A percentile compares a stretch with the other conserved stretches of the same genome.
These are phyloP conservation scores for Heracleum sosnowskyi DNA, from an alignment of 129 eudicot species.

Conservation along the genomic window DNA sequence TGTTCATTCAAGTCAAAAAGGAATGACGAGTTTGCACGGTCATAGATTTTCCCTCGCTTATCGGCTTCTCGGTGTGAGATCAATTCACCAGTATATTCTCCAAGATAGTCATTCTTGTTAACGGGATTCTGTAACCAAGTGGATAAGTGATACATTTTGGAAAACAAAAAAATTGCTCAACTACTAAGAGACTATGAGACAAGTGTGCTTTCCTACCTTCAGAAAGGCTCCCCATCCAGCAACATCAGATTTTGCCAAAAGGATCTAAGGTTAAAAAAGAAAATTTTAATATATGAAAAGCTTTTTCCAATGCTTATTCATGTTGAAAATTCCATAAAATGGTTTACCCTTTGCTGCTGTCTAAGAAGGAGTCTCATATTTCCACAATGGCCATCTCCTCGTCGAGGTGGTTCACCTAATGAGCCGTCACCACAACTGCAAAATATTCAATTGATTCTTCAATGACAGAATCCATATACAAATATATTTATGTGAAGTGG, in stretches of 20 bases:
- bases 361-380: conserved; percentile 96
- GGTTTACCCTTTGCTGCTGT: conserved; percentile 87
- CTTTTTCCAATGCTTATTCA: background rate
- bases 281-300: background rate
- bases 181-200: background rate
- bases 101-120: conserved; percentile 91
- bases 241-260: conserved; percentile 80
- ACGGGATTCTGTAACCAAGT: conserved; percentile 61
- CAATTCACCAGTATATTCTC: conserved; percentile 98
- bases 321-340: conserved; percentile 11
- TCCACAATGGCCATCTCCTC: conserved; percentile 95
- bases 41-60: conserved; percentile 95
- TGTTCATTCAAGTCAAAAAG: conserved; percentile 94
- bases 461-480: background rate
- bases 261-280: conserved; percentile 40
- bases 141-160: conserved; percentile 1
- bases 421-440: conserved; percentile 94
- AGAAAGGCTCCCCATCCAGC: conserved; percentile 99
- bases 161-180: background rate
- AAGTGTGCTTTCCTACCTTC: conserved; percentile 38
- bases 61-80: conserved; percentile 97
- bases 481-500: background rate
- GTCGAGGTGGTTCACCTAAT: conserved; percentile 75
- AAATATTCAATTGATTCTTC: background rate
- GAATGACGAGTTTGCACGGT: conserved; percentile 82